Conservation (phyloP, 2,329 filamentous ascomycete species). For the Biscogniauxia mediterranea region DNA sequence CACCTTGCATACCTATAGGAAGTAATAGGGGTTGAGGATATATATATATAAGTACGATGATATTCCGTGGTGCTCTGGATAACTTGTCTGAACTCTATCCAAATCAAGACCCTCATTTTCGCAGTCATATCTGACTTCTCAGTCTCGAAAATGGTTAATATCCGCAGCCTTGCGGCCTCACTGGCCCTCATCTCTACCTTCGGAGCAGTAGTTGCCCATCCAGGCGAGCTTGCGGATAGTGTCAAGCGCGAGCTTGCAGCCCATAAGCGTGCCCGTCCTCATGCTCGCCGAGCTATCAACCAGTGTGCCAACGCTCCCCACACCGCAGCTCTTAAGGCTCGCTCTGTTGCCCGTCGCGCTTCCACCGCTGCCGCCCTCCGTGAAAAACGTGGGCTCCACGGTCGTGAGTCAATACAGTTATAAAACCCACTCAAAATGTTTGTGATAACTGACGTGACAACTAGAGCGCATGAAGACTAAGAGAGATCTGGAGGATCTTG, state of each 20-base stretch:
- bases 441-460: background rate
- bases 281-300: conserved; percentile 37
- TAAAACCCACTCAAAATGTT: background rate
- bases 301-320: conserved; percentile 36
- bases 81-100: conserved; percentile 3
- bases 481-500: conserved; percentile 27
- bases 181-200: conserved; percentile 25
- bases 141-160: conserved; percentile 26
- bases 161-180: conserved; percentile 25
- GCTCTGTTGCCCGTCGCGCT: conserved; percentile 37
- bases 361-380: conserved; percentile 36
- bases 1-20: background rate
- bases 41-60: conserved; percentile 19
- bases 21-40: conserved; percentile 1
- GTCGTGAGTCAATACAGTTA: conserved; percentile 20
- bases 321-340: conserved; percentile 36
- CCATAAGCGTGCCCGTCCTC: conserved; percentile 33
- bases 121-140: conserved; percentile 2
- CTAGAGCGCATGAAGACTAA: conserved; percentile 27
- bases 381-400: conserved; percentile 32
- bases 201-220: conserved; percentile 35
- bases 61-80: conserved; percentile 2
- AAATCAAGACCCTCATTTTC: conserved; percentile 14
- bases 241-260: conserved; percentile 32
- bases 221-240: conserved; percentile 34